A percentile compares a stretch with the other conserved stretches of the same genome.
These are phyloP conservation scores for Debaryomyces nepalensis DNA, from an alignment of 1,139 yeast species.

Conservation along the genomic window DNA sequence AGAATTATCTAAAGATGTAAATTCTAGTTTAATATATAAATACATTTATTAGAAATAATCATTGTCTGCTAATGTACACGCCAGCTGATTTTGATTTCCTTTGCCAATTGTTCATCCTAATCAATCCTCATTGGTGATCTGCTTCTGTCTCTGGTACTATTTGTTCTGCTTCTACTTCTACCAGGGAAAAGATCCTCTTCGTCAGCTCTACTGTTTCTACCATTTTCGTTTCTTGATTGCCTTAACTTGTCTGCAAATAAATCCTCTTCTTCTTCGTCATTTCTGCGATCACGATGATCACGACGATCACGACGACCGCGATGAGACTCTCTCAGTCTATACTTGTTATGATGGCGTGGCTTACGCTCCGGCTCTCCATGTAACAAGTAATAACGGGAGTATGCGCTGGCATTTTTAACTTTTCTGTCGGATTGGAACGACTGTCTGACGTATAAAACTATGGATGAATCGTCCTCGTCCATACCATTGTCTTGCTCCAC, in stretches of 20 bases:
- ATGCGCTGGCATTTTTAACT: slow-evolving; percentile 59
- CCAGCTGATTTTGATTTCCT: slow-evolving; percentile 2
- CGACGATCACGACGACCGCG: slow-evolving; percentile 12
- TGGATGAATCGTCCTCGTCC: slow-evolving; percentile 51
- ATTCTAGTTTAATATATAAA: slow-evolving; percentile 1
- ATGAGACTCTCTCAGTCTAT: slow-evolving; percentile 14
- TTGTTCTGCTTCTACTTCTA: slow-evolving; percentile 17
- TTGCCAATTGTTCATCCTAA: slow-evolving; percentile 4
- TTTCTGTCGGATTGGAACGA: slow-evolving; percentile 61
- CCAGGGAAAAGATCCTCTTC: slow-evolving; percentile 50
- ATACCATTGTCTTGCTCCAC: slow-evolving; percentile 25
- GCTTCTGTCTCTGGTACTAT: slow-evolving; percentile 15
- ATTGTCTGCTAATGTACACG: slow-evolving; percentile 8
- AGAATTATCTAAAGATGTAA: neutral
- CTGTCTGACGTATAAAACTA: slow-evolving; percentile 51
- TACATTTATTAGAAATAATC: slow-evolving; percentile 9
- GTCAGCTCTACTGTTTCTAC: slow-evolving; percentile 19
- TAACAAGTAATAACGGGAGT: slow-evolving; percentile 67
- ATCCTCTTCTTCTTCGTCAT: slow-evolving; percentile 35
- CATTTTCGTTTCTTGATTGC: slow-evolving; percentile 17
- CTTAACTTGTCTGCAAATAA: slow-evolving; percentile 34
- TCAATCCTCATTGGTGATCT: slow-evolving; percentile 19
- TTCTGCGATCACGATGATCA: slow-evolving; percentile 10
- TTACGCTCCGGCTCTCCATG: slow-evolving; percentile 75
- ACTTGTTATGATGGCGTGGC: slow-evolving; percentile 23